These are phyloP conservation scores for Elaeis guineensis DNA, from an alignment of 176 grass and related monocot species.

Conservation along the genomic window DNA sequence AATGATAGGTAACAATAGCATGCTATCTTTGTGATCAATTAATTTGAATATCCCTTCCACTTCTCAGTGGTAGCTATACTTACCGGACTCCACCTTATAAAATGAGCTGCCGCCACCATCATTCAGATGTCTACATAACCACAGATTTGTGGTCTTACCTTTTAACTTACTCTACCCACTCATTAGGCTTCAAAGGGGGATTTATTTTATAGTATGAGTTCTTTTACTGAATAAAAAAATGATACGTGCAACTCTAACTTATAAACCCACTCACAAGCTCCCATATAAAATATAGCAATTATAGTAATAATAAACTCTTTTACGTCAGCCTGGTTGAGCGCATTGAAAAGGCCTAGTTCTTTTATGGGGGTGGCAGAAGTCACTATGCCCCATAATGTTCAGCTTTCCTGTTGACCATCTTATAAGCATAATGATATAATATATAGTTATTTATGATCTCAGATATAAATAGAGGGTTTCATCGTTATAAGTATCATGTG, in stretches of 20 bases:
- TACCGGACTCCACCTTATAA: background rate
- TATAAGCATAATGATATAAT: too few species aligned
- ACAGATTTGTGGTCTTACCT: conserved; percentile 1
- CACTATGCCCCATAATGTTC: too few species aligned
- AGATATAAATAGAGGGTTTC: too few species aligned
- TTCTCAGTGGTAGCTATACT: background rate
- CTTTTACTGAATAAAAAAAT: conserved; percentile 11
- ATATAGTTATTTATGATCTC: too few species aligned
- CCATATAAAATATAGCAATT: too few species aligned
- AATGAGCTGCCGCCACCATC: background rate
- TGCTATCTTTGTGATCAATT: background rate
- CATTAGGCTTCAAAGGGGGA: conserved; percentile 23
- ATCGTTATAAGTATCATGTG: too few species aligned
- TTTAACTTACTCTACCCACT: background rate
- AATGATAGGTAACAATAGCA: too few species aligned
- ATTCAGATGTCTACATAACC: background rate
- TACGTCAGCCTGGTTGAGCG: too few species aligned
- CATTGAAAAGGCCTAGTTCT: too few species aligned
- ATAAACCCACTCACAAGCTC: conserved; percentile 3
- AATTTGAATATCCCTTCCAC: background rate
- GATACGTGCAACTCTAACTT: conserved; percentile 19
- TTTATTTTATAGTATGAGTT: conserved; percentile 6
- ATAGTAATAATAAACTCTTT: too few species aligned
- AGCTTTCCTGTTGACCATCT: too few species aligned
- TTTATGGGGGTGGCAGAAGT: too few species aligned